phyloP scores from a whole-genome alignment of 306 rosid species.

The Quercus cerris region DNA sequence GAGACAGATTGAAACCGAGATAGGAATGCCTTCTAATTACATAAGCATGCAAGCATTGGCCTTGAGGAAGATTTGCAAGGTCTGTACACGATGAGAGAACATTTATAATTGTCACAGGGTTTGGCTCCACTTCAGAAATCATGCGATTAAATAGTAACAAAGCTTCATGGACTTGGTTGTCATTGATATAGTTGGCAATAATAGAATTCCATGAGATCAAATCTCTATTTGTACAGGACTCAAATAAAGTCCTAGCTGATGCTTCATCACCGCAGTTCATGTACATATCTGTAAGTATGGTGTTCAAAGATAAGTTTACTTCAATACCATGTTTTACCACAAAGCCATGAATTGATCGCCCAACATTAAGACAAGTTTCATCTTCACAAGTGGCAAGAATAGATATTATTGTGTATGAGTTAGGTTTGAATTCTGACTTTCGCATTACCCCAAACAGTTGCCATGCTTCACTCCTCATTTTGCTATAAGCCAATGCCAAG shows the following conservation, averaged over 20 bases:
- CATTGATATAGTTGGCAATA: constrained; percentile 30
- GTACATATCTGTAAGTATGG: constrained; percentile 50
- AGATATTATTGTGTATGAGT: constrained; percentile 42
- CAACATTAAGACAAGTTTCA: constrained; percentile 21
- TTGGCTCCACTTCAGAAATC: constrained; percentile 42
- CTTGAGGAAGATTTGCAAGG: constrained; percentile 34
- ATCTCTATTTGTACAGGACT: constrained; percentile 32
- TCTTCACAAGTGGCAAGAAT: constrained; percentile 32
- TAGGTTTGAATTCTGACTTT: constrained; percentile 25
- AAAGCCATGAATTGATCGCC: constrained; percentile 41
- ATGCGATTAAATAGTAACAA: constrained; percentile 31
- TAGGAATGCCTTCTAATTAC: constrained; percentile 15
- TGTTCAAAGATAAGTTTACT: constrained; percentile 34
- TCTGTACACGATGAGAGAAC: constrained; percentile 41
- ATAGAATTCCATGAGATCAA: constrained; percentile 51
- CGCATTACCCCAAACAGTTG: constrained; percentile 25
- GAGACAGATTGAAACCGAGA: constrained; percentile 20
- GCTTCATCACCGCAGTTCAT: constrained; percentile 40
- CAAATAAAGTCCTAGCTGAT: constrained; percentile 32
- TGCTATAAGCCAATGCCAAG: constrained; percentile 29
- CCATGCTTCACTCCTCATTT: constrained; percentile 30
- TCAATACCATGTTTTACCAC: constrained; percentile 31
- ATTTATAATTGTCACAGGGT: constrained; percentile 33
- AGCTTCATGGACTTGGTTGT: constrained; percentile 30
- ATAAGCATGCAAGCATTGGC: constrained; percentile 47